Base-by-base conservation (phyloP, 2,329 filamentous ascomycete genomes). In the Alternaria arborescens region DNA sequence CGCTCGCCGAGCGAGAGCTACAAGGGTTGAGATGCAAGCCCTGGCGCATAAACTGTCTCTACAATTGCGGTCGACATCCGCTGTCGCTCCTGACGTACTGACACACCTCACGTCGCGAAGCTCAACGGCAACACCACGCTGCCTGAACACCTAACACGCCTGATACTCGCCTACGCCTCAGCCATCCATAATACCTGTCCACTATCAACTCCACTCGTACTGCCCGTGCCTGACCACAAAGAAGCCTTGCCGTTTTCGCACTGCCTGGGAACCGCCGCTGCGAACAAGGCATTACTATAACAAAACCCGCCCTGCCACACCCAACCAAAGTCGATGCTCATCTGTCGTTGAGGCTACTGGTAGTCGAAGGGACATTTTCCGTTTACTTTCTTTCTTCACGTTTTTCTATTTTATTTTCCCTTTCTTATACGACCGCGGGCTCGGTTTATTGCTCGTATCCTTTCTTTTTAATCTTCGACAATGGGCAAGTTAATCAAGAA, bases 401-500 rank as follows among this genome's bases (percentile, higher is more conserved):
- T 24, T 12, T 46, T 40, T 58, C 62, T 51, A 59, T 46, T 50
- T 59, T 62, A 53, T 18, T 30, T 44, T 59, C 57, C 54, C 63
- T 66, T 66, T 66, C 62, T 44, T 55, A 61, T 44, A 66, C 68
- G 56, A 60, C 68, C 70, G 70, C 70, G 67, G 69, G 70, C 63
- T 72, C 70, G 70, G 70, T 71, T 61, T 67, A 71, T 62, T 66
- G 64, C 70, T 67, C 66, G 60, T 69, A 68, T 72, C 67, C 67
- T 67, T 71, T 71, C 69, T 68, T 70, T 72, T 47, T 67, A 70
- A 65, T 65, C 63, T 55, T 50, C 60, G 55, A 64, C 46, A 68
- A 99, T 99, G 95, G 95, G 95, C 80, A 95, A 91, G 82, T 89
- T 99, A 77, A 98, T 99, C 84, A 99, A 99, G 87, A 98, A 98